These are phyloP conservation scores for Vaccinium corymbosum DNA, from an alignment of 148 eudicot genomes.

Conservation along the genomic window DNA sequence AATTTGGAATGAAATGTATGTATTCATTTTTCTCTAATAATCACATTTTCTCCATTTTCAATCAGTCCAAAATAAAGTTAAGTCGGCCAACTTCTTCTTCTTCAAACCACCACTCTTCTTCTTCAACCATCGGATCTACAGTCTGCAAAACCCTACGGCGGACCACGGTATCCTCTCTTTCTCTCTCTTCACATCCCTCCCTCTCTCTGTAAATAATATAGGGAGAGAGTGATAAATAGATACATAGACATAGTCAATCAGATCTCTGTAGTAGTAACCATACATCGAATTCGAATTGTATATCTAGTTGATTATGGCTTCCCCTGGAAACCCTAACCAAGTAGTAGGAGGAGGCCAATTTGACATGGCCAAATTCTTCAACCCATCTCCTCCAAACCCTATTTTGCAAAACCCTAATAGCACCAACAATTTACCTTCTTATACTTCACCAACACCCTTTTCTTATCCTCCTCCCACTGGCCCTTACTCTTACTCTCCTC, in stretches of 20 bases:
- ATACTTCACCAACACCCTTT: constrained; percentile 40
- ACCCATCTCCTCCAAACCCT: constrained; percentile 30
- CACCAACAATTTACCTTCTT: constrained; percentile 21
- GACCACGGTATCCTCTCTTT: constrained; percentile 3
- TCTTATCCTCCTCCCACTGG: constrained; percentile 58
- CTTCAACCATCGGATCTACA: constrained; percentile 8
- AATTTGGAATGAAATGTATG: no score
- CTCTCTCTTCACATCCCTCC: constrained; percentile 7
- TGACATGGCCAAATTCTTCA: constrained; percentile 65
- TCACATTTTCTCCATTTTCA: neutral
- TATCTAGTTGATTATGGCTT: constrained; percentile 34
- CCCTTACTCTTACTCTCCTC: constrained; percentile 21
- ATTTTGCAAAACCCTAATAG: constrained; percentile 39
- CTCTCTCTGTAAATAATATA: neutral
- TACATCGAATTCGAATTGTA: neutral
- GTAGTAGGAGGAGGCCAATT: constrained; percentile 40
- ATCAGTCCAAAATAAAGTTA: neutral
- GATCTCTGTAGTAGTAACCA: constrained; percentile 9
- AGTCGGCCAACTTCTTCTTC: neutral
- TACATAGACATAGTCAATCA: neutral
- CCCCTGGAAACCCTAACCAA: constrained; percentile 57
- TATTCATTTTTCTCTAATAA: no score
- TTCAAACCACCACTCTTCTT: constrained; percentile 7
- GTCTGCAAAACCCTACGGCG: constrained; percentile 1
- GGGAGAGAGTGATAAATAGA: neutral